Percentiles rank a stretch among this genome's conserved stretches.
These are phyloP conservation scores for Oryza australiensis DNA, from an alignment of 176 grass and related monocot genomes.

Conservation along the genomic window DNA sequence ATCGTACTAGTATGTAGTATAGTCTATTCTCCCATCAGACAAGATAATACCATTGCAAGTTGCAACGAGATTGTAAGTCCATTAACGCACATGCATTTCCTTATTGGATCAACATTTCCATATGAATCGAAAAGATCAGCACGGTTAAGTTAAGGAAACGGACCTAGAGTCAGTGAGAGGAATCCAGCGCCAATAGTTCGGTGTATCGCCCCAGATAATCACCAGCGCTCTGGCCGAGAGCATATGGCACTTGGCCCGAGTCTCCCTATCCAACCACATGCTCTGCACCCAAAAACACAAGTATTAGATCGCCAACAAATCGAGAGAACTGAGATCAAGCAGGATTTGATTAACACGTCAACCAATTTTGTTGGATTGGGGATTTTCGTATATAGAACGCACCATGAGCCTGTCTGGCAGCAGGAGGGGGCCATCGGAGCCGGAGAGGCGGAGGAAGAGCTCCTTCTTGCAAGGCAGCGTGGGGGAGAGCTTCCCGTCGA, in stretches of 20 bases:
- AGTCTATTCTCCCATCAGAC: not conserved
- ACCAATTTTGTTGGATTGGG: too few species aligned
- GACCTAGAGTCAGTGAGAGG: too few species aligned
- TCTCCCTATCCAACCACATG: slow-evolving; percentile 55
- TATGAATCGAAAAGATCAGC: too few species aligned
- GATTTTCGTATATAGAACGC: too few species aligned
- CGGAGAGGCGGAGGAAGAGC: slow-evolving; percentile 41
- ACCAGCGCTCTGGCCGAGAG: slow-evolving; percentile 54
- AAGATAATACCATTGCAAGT: not conserved
- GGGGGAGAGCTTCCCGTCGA: slow-evolving; percentile 24
- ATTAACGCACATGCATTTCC: too few species aligned
- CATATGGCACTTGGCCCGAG: slow-evolving; percentile 57
- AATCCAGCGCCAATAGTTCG: slow-evolving; percentile 47
- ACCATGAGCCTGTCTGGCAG: slow-evolving; percentile 9
- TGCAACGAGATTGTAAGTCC: too few species aligned
- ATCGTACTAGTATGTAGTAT: not conserved
- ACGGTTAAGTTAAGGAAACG: too few species aligned
- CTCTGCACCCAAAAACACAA: slow-evolving; percentile 33
- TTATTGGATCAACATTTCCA: too few species aligned
- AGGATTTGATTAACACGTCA: too few species aligned
- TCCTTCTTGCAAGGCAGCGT: slow-evolving; percentile 25
- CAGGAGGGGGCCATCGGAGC: slow-evolving; percentile 23
- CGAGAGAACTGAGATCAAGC: too few species aligned
- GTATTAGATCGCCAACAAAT: too few species aligned
- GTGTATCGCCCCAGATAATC: too few species aligned